Base-by-base conservation (phyloP, 495 filamentous ascomycete species). In the Pyrenopolyporus hunteri region DNA sequence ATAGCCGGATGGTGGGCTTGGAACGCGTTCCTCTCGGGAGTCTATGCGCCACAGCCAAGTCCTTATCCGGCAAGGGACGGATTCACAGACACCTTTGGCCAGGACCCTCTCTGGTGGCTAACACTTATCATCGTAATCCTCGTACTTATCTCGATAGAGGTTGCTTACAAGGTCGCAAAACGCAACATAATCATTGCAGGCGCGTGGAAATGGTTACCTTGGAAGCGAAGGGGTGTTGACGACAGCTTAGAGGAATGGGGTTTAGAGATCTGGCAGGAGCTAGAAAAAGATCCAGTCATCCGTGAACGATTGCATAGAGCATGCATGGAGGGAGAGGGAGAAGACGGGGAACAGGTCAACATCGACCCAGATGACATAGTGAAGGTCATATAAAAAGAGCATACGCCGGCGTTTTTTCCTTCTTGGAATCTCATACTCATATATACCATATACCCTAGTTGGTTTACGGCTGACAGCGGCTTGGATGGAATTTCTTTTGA, bases 31-130 rank as follows among this genome's bases (percentile, higher is more conserved):
- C 84, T 96, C 19, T 78, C 85, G 0, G 69, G 74, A 10, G 74
- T 79, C 31, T 94, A 94, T 73, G 73, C 76, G 17, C 72, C 82
- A 40, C 83, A 82, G 16, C 77, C 82, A 14, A 87, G 89, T 66
- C 74, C 72, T 8, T 95, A 95, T 75, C 80, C 86, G 47, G 89
- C 93, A 9, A 81, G 81, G 10, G 73, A 78, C 40, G 87, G 86
- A 43, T 87, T 96, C 64, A 69, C 85, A 6, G 61, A 78, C 33
- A 80, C 83, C 11, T 91, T 88, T 42, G 92, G 92, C 14, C 76
- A 75, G 49, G 88, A 90, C 63, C 76, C 85, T 10, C 76, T 82
- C 6, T 95, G 92, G 87, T 96, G 92, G 92, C 72, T 83, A 2
- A 83, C 86, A 4, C 77, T 93, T 5, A 72, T 92, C 8, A 63